phyloP scores from a whole-genome alignment of 345 rosid species.

The Acer saccharum region DNA sequence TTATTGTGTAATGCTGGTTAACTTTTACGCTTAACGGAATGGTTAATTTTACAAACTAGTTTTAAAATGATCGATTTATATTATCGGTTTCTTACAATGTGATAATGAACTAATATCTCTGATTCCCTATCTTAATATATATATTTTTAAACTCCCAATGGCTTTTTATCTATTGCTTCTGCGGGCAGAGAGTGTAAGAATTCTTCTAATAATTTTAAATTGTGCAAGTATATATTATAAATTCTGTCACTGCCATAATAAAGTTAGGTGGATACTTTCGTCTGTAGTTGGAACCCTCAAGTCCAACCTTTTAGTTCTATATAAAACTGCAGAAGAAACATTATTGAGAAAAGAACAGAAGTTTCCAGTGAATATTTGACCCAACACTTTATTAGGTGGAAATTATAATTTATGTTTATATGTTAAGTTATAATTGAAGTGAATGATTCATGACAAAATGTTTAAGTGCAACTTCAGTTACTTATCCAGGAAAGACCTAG shows the following conservation, averaged over 20 bases:
- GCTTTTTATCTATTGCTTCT: not conserved
- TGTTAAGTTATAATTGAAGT: not conserved
- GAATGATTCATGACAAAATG: not conserved
- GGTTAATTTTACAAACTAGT: not conserved
- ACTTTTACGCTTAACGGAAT: not conserved
- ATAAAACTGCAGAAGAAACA: not conserved
- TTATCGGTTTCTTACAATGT: not conserved
- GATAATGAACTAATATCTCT: not conserved
- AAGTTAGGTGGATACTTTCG: not conserved
- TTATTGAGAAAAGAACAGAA: not conserved
- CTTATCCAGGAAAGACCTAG: not conserved
- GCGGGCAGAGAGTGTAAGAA: not conserved
- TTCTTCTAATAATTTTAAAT: not conserved
- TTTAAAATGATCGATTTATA: not conserved
- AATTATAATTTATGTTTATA: not conserved
- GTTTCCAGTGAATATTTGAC: not conserved
- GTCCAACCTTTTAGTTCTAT: not conserved
- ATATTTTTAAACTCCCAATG: not conserved
- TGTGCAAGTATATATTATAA: not conserved
- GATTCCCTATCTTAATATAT: not conserved
- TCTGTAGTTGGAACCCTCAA: not conserved
- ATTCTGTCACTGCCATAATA: not conserved
- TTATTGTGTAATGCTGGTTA: not conserved
- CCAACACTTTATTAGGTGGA: not conserved
- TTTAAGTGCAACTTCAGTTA: not conserved